Evolutionary conservation across 345 rosid genomes (phyloP).

Genomic region (Hevea brasiliensis): DNA sequence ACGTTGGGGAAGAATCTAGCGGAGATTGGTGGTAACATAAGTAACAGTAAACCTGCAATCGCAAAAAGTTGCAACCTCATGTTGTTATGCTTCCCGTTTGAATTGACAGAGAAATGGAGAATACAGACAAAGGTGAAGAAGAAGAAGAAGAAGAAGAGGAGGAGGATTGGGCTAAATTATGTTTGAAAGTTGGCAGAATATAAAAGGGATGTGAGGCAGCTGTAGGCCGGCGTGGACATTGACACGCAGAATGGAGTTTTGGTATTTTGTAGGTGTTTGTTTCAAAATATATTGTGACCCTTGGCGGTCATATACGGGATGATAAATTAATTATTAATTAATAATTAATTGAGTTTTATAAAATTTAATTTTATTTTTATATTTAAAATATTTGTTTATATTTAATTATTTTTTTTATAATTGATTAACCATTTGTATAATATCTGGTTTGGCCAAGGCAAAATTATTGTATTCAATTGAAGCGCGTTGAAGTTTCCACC

Average conservation of each 20-base stretch:
- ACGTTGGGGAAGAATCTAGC: constrained; percentile 25
- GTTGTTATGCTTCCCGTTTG: background rate
- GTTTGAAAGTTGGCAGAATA: background rate
- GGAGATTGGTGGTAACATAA: background rate
- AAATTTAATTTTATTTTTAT: too few species aligned
- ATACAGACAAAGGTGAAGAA: background rate
- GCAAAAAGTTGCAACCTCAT: background rate
- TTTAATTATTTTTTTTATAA: too few species aligned
- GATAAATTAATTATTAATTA: too few species aligned
- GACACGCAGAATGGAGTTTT: background rate
- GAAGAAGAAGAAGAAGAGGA: background rate
- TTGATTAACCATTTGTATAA: too few species aligned
- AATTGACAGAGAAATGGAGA: too few species aligned
- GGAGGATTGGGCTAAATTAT: background rate
- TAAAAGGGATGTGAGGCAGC: too few species aligned
- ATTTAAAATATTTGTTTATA: too few species aligned
- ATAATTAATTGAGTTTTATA: too few species aligned
- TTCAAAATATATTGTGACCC: too few species aligned
- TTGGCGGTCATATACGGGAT: too few species aligned
- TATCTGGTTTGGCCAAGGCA: too few species aligned
- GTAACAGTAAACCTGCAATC: background rate
- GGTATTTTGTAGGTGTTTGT: background rate
- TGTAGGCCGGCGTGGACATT: background rate
- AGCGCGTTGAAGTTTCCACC: background rate
- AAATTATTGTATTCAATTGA: background rate